Percentiles rank a stretch among this genome's conserved stretches.
Evolutionary conservation across 2,329 filamentous ascomycete genomes (phyloP).

Genomic region (Aspergillus sp.): DNA sequence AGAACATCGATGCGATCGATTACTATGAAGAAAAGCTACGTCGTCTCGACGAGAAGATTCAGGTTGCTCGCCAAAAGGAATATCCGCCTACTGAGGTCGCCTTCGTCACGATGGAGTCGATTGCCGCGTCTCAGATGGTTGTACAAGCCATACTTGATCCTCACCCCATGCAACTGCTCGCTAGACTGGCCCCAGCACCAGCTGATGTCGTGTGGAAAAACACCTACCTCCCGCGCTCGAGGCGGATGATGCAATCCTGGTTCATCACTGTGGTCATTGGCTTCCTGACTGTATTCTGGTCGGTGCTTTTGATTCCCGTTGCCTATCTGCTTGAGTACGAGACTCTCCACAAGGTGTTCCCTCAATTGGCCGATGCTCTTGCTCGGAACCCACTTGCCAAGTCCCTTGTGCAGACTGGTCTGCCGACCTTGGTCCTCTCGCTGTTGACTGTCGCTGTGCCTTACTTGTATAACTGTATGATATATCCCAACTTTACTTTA

Average conservation of each 20-base stretch:
- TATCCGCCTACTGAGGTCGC: conserved; percentile 80
- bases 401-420: conserved; percentile 79
- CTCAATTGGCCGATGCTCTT: conserved; percentile 68
- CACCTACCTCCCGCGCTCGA: conserved; percentile 76
- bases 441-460: conserved; percentile 87
- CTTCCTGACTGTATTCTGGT: conserved; percentile 84
- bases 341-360: conserved; percentile 73
- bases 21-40: conserved; percentile 88
- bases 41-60: conserved; percentile 74
- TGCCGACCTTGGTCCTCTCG: conserved; percentile 83
- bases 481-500: not conserved
- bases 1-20: conserved; percentile 84
- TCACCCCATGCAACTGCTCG: conserved; percentile 79
- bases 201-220: conserved; percentile 95
- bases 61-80: conserved; percentile 68
- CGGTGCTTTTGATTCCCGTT: conserved; percentile 75
- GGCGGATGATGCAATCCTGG: conserved; percentile 79
- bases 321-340: conserved; percentile 80
- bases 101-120: conserved; percentile 97
- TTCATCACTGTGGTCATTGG: conserved; percentile 79
- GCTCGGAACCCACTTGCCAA: conserved; percentile 68
- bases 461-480: conserved; percentile 84
- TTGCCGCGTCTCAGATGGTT: conserved; percentile 89
- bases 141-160: conserved; percentile 93
- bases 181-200: conserved; percentile 82